Evolutionary conservation across 805 yeast genomes (phyloP).

Genomic region (Barnettozyma sp.): DNA sequence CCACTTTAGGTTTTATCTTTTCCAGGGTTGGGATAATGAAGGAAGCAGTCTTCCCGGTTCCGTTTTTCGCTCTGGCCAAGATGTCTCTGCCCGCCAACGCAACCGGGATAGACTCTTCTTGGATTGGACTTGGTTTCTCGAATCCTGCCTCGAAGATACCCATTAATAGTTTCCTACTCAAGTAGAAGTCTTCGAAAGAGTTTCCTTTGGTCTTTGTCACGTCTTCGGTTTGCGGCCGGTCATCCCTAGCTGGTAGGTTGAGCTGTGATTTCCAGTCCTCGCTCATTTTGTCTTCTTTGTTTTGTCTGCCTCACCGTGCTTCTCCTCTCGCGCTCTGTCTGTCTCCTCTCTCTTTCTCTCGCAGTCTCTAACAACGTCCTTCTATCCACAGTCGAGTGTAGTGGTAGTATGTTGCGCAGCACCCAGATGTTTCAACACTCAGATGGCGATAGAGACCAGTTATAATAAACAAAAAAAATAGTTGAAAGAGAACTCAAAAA

Average conservation of each 20-base stretch:
- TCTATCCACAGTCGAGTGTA: no score
- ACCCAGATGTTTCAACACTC: no score
- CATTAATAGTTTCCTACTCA: constrained; percentile 91
- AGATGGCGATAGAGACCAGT: no score
- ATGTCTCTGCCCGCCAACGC: constrained; percentile 94
- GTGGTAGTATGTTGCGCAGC: no score
- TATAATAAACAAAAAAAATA: no score
- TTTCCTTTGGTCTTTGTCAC: constrained; percentile 87
- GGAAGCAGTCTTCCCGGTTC: constrained; percentile 98
- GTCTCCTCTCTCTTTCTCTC: no score
- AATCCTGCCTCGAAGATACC: constrained; percentile 99
- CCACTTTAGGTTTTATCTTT: constrained; percentile 73
- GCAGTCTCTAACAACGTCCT: no score
- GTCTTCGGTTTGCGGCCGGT: constrained; percentile 96
- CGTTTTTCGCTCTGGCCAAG: constrained; percentile 95
- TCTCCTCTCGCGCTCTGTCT: no score
- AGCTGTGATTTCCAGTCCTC: constrained; percentile 72
- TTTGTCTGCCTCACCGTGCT: no score
- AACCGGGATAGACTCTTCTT: constrained; percentile 94
- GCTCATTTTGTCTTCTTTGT: constrained; percentile 23
- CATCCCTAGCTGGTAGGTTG: constrained; percentile 75
- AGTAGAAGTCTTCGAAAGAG: constrained; percentile 83
- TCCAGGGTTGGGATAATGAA: constrained; percentile 91
- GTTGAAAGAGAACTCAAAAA: no score
- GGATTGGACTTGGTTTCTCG: constrained; percentile 96